phyloP scores from a whole-genome alignment of 257 asterid genomes.

The Petunia axillaris region DNA sequence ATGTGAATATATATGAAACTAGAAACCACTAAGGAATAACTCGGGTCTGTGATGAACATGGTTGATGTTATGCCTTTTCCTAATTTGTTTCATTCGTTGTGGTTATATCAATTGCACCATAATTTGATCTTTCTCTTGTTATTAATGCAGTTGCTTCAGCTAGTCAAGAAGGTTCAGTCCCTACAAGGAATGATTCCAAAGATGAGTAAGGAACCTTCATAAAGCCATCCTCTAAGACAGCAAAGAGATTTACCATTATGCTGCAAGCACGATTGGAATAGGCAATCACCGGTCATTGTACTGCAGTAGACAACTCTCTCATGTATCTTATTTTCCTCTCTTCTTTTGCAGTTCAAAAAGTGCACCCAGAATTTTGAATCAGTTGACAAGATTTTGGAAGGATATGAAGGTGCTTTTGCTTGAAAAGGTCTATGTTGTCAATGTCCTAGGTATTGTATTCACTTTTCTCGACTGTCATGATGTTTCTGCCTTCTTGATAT shows the following conservation, averaged over 20 bases:
- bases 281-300: not conserved
- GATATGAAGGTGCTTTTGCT: conserved; percentile 70
- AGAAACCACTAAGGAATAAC: not conserved
- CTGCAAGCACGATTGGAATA: conserved; percentile 1
- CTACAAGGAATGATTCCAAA: conserved; percentile 17
- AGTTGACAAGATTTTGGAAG: conserved; percentile 46
- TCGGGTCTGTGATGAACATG: not conserved
- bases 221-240: conserved; percentile 38
- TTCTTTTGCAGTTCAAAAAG: conserved; percentile 51
- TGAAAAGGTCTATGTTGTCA: conserved; percentile 79
- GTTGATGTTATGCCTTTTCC: not conserved
- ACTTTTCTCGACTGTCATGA: conserved; percentile 22
- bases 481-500: not conserved
- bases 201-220: conserved; percentile 16
- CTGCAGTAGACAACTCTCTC: not conserved
- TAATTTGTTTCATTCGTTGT: not conserved
- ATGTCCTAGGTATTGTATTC: conserved; percentile 74
- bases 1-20: not conserved
- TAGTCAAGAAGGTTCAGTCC: conserved; percentile 45
- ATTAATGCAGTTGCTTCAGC: conserved; percentile 32
- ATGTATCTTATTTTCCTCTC: conserved; percentile 12
- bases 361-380: conserved; percentile 28
- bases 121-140: conserved; percentile 13
- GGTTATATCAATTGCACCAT: not conserved
- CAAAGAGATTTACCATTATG: conserved; percentile 25